Evolutionary conservation across 2,329 filamentous ascomycete species (phyloP).

Genomic region (Fonsecaea pedrosoi): DNA sequence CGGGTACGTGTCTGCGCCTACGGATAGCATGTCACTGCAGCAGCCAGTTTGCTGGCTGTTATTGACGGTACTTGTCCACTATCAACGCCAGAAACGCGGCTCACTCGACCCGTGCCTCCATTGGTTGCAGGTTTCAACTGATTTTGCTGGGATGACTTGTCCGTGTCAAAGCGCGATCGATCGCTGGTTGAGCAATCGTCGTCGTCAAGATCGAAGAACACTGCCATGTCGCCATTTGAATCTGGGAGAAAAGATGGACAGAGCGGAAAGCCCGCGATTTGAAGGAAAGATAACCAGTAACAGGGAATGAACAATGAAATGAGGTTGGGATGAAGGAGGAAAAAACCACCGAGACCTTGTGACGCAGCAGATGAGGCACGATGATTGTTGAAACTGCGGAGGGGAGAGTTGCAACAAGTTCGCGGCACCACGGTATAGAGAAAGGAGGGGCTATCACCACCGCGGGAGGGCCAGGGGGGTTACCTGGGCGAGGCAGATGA

Average conservation of each 20-base stretch:
- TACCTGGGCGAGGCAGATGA: neutral
- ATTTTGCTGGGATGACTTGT: constrained; percentile 18
- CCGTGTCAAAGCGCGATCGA: constrained; percentile 36
- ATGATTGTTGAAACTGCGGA: constrained; percentile 9
- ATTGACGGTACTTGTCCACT: constrained; percentile 7
- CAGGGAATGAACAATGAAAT: neutral
- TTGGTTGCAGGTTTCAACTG: constrained; percentile 24
- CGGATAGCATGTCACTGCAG: constrained; percentile 57
- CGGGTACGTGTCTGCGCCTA: constrained; percentile 41
- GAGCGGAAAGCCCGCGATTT: neutral
- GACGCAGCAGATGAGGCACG: constrained; percentile 1
- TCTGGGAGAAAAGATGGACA: constrained; percentile 12
- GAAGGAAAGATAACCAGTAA: neutral
- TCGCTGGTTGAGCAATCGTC: constrained; percentile 42
- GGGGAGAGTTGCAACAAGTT: neutral
- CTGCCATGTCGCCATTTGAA: constrained; percentile 50
- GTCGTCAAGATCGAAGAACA: constrained; percentile 55
- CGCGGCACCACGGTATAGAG: neutral
- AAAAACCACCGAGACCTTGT: neutral
- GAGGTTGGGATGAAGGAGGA: neutral
- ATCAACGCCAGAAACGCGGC: neutral
- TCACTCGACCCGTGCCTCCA: constrained; percentile 11
- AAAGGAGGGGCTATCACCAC: neutral
- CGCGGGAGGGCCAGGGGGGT: neutral
- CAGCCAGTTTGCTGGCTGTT: constrained; percentile 44